Evolutionary conservation across 768 basidiomycete species (phyloP).

Genomic region (Ramaria sp.): DNA sequence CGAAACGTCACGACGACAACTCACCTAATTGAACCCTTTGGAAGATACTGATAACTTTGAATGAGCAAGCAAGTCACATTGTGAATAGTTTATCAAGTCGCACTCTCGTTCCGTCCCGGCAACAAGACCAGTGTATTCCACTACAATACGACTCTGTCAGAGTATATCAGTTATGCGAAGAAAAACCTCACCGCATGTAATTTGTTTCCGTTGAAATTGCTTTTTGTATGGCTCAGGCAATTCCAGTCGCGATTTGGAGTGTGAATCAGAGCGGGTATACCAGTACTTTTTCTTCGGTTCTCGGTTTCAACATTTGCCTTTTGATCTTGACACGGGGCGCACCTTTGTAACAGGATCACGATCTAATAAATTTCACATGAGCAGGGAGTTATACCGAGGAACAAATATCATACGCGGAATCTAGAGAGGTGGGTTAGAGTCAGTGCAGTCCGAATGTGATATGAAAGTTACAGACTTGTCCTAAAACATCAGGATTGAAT

Average conservation of each 20-base stretch:
- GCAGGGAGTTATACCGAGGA: conserved; percentile 5
- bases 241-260: conserved; percentile 33
- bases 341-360: conserved; percentile 37
- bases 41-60: conserved; percentile 11
- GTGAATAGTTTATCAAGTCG: conserved; percentile 33
- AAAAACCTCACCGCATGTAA: conserved; percentile 53
- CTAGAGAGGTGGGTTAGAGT: conserved; percentile 9
- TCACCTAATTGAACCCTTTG: conserved; percentile 65
- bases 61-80: conserved; percentile 22
- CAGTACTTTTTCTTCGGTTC: conserved; percentile 40
- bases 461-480: not conserved
- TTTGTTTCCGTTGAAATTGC: conserved; percentile 40
- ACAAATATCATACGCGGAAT: conserved; percentile 4
- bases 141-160: conserved; percentile 23
- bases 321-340: not conserved
- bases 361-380: conserved; percentile 30
- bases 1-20: conserved; percentile 7
- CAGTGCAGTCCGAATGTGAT: not conserved
- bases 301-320: not conserved
- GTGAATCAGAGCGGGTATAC: conserved; percentile 40
- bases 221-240: conserved; percentile 43
- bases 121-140: conserved; percentile 52
- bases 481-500: not conserved
- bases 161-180: not conserved
- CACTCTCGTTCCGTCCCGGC: conserved; percentile 52